Conservation (phyloP, 202 grass and related monocot species). For the Saccharum hybrid region DNA sequence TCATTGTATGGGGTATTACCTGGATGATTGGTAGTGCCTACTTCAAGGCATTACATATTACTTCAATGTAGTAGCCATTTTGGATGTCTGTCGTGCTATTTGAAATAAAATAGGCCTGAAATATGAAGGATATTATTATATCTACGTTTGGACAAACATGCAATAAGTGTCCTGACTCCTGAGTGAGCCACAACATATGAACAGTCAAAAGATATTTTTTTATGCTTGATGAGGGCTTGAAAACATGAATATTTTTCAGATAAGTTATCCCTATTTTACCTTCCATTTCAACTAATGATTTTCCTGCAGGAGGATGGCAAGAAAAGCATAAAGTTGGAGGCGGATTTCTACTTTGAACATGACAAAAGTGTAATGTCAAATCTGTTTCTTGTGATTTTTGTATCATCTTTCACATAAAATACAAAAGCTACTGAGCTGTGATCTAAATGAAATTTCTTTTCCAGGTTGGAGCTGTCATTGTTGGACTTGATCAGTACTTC, state of each 20-base stretch:
- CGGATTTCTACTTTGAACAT: slow-evolving; percentile 78
- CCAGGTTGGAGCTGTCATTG: slow-evolving; percentile 91
- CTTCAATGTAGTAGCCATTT: slow-evolving; percentile 8
- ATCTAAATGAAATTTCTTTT: slow-evolving; percentile 44
- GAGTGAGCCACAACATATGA: slow-evolving; percentile 1
- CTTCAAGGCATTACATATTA: slow-evolving; percentile 13
- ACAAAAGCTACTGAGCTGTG: slow-evolving; percentile 10
- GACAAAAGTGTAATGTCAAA: slow-evolving; percentile 79
- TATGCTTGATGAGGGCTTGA: neutral
- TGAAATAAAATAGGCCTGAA: slow-evolving; percentile 22
- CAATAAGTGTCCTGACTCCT: slow-evolving; percentile 1
- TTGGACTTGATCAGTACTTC: slow-evolving; percentile 95
- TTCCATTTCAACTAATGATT: slow-evolving; percentile 24
- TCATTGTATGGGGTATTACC: slow-evolving; percentile 3
- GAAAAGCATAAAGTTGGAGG: slow-evolving; percentile 75
- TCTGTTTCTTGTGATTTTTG: slow-evolving; percentile 38
- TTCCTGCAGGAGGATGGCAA: slow-evolving; percentile 81
- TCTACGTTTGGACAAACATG: slow-evolving; percentile 33
- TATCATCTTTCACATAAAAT: slow-evolving; percentile 4
- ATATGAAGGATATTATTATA: slow-evolving; percentile 24
- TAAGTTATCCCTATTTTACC: slow-evolving; percentile 6
- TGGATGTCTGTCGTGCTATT: neutral
- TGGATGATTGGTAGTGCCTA: slow-evolving; percentile 22
- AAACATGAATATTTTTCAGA: slow-evolving; percentile 7
- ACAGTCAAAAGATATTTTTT: neutral